Evolutionary conservation across 75 land plant genomes (phyloP).

Genomic region (Sequoiadendron giganteum): DNA sequence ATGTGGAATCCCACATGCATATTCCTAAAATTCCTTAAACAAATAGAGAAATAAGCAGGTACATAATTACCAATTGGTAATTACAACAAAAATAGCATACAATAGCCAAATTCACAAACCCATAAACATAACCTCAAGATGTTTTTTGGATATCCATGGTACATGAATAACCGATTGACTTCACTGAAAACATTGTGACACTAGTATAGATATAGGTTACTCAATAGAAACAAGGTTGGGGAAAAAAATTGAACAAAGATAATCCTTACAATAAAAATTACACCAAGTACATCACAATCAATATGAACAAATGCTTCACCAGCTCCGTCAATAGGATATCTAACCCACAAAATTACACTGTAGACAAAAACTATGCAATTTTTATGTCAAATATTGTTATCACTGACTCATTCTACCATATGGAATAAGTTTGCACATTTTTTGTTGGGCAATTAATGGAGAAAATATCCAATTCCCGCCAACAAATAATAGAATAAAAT

Average conservation of each 20-base stretch:
- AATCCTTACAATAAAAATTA: not conserved
- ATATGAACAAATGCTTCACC: not conserved
- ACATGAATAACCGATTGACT: not conserved
- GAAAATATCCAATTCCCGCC: not conserved
- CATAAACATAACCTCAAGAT: not conserved
- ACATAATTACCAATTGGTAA: not conserved
- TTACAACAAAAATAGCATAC: not conserved
- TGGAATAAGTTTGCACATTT: not conserved
- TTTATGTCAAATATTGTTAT: not conserved
- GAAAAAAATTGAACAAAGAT: not conserved
- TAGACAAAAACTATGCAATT: not conserved
- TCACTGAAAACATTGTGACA: not conserved
- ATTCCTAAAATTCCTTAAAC: not conserved
- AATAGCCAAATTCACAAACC: not conserved
- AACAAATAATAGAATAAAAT: not conserved
- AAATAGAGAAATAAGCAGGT: not conserved
- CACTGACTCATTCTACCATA: not conserved
- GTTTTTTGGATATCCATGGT: not conserved
- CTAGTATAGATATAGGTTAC: not conserved
- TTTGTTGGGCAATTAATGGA: not conserved
- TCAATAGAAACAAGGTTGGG: not conserved
- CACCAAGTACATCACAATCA: not conserved
- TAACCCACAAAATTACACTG: not conserved
- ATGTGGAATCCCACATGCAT: not conserved
- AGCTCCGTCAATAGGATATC: not conserved